phyloP scores from a whole-genome alignment of 2,329 filamentous ascomycete species.

The Neocucurbitaria cava region DNA sequence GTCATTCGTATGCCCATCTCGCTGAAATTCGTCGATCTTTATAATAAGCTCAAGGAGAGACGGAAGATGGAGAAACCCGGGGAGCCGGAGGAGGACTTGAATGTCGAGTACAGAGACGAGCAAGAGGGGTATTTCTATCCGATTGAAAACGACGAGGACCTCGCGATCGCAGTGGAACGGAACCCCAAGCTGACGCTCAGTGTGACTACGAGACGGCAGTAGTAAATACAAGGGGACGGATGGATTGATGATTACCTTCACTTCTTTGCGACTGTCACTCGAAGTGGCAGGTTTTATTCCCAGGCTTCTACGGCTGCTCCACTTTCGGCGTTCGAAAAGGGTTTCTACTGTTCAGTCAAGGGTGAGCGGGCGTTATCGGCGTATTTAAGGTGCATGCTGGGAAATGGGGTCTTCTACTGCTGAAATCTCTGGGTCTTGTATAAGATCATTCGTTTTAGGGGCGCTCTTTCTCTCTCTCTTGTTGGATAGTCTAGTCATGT shows the following conservation, averaged over 20 bases:
- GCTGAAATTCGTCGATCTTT: conserved; percentile 77
- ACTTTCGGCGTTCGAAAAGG: conserved; percentile 21
- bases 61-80: conserved; percentile 69
- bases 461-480: too few relatives aligned
- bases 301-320: not conserved
- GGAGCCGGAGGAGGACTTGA: conserved; percentile 69
- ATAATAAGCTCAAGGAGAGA: conserved; percentile 83
- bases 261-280: not conserved
- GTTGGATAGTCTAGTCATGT: conserved; percentile 1
- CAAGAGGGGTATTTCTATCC: conserved; percentile 75
- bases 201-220: conserved; percentile 41
- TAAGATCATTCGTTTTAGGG: not conserved
- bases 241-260: not conserved
- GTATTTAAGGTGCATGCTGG: conserved; percentile 10
- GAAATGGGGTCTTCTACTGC: conserved; percentile 1
- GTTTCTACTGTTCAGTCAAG: conserved; percentile 1
- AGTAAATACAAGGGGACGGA: not conserved
- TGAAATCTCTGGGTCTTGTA: not conserved
- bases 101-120: conserved; percentile 88
- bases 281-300: not conserved
- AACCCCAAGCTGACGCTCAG: conserved; percentile 85
- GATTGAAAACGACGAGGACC: conserved; percentile 79
- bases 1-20: conserved; percentile 87
- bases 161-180: conserved; percentile 79
- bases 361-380: conserved; percentile 8